A percentile compares a stretch with the other conserved stretches of the same genome.
phyloP scores from a whole-genome alignment of 1,284 basidiomycete genomes.

The Ceratobasidium sp. region DNA sequence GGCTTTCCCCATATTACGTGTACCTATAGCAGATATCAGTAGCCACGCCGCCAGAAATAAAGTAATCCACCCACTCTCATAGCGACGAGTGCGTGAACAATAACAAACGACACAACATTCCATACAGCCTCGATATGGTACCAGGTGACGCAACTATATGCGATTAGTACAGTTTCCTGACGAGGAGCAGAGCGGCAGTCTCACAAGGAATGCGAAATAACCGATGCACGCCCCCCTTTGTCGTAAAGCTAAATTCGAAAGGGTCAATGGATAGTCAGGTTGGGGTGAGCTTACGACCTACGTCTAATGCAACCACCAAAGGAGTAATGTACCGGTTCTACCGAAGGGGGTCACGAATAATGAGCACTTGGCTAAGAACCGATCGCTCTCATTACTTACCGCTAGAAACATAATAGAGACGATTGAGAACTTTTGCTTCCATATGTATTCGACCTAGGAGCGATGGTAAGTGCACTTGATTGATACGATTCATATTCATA shows the following conservation, averaged over 20 bases:
- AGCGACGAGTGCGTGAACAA: conserved; percentile 39
- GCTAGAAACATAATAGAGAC: conserved; percentile 42
- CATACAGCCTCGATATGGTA: conserved; percentile 26
- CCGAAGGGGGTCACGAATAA: not conserved
- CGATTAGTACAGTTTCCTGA: not conserved
- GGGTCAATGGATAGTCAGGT: not conserved
- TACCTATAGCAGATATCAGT: conserved; percentile 3
- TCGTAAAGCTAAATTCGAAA: conserved; percentile 22
- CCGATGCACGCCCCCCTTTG: conserved; percentile 37
- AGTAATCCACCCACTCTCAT: conserved; percentile 23
- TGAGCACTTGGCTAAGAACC: no score
- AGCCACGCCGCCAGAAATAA: not conserved
- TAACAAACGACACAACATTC: conserved; percentile 23
- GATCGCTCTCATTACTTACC: not conserved
- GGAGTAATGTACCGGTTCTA: conserved; percentile 32
- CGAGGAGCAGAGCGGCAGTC: not conserved
- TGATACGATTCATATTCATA: not conserved
- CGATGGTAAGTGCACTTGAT: not conserved
- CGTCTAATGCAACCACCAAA: conserved; percentile 8
- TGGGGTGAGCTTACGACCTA: not conserved
- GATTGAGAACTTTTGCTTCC: conserved; percentile 38
- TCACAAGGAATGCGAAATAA: conserved; percentile 28
- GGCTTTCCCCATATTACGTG: conserved; percentile 31
- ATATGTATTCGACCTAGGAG: conserved; percentile 42
- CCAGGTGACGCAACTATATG: conserved; percentile 24